Conservation (phyloP, 768 basidiomycete genomes). For the Suillus tomentosus region DNA sequence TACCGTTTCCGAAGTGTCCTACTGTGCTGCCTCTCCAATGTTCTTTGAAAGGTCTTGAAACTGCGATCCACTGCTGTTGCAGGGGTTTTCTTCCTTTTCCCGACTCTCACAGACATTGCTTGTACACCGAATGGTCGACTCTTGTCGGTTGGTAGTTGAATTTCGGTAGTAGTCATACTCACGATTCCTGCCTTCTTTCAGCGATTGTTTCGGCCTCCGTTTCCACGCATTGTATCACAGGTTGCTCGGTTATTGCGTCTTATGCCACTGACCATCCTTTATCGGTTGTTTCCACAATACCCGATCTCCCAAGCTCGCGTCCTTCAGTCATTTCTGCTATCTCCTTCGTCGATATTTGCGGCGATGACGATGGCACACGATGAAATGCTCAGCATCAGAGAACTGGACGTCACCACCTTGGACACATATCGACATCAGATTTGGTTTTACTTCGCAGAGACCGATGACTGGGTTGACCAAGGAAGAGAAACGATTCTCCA, state of each 20-base stretch:
- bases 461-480: slow-evolving; percentile 71
- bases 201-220: slow-evolving; percentile 50
- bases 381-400: slow-evolving; percentile 65
- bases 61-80: slow-evolving; percentile 38
- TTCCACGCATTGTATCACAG: slow-evolving; percentile 45
- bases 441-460: slow-evolving; percentile 60
- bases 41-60: slow-evolving; percentile 49
- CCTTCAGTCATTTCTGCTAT: slow-evolving; percentile 51
- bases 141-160: slow-evolving; percentile 50
- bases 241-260: slow-evolving; percentile 45
- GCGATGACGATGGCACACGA: slow-evolving; percentile 63
- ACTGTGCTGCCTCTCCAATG: background rate
- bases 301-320: slow-evolving; percentile 48
- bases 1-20: slow-evolving; percentile 24
- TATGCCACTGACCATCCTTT: slow-evolving; percentile 46
- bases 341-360: slow-evolving; percentile 52
- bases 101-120: slow-evolving; percentile 65
- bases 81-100: slow-evolving; percentile 65
- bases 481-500: slow-evolving; percentile 48
- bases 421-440: slow-evolving; percentile 39
- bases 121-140: slow-evolving; percentile 62
- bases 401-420: slow-evolving; percentile 51
- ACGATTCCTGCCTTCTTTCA: slow-evolving; percentile 22
- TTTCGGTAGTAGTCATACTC: background rate
- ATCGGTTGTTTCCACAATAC: slow-evolving; percentile 50